Evolutionary conservation across 2,329 filamentous ascomycete species (phyloP).

Genomic region (Grosmannia serpens): DNA sequence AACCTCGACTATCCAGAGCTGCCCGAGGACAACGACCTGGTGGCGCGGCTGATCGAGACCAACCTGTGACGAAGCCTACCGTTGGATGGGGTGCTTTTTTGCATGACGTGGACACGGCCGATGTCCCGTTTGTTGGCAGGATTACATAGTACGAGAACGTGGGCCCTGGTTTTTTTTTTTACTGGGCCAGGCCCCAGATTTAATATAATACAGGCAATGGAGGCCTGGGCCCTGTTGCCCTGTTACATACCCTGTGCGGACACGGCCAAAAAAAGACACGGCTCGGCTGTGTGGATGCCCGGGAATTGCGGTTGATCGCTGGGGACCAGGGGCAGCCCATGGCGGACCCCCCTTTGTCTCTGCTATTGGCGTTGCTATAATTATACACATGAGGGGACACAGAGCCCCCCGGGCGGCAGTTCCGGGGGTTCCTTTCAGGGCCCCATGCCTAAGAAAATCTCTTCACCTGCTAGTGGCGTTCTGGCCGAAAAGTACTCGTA

Average conservation of each 20-base stretch:
- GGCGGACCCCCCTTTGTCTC: background rate
- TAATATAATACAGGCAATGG: too few species aligned
- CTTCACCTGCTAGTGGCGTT: background rate
- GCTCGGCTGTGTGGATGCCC: background rate
- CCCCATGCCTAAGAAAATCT: background rate
- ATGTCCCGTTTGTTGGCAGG: too few species aligned
- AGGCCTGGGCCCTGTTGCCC: too few species aligned
- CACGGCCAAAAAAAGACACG: background rate
- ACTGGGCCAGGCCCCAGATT: too few species aligned
- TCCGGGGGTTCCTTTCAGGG: background rate
- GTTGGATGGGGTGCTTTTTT: too few species aligned
- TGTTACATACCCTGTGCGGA: background rate
- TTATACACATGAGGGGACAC: background rate
- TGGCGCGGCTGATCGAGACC: slow-evolving; percentile 25
- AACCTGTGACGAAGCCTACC: slow-evolving; percentile 20
- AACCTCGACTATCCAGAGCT: slow-evolving; percentile 19
- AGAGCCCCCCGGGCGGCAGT: background rate
- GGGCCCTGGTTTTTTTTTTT: too few species aligned
- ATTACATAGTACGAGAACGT: too few species aligned
- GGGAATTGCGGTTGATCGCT: background rate
- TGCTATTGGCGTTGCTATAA: slow-evolving; percentile 4
- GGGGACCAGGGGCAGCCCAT: background rate
- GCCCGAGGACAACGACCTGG: slow-evolving; percentile 26
- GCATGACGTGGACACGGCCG: too few species aligned
- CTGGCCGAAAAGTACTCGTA: background rate